Evolutionary conservation across 768 basidiomycete genomes (phyloP).

Genomic region (Podaxis sp.): DNA sequence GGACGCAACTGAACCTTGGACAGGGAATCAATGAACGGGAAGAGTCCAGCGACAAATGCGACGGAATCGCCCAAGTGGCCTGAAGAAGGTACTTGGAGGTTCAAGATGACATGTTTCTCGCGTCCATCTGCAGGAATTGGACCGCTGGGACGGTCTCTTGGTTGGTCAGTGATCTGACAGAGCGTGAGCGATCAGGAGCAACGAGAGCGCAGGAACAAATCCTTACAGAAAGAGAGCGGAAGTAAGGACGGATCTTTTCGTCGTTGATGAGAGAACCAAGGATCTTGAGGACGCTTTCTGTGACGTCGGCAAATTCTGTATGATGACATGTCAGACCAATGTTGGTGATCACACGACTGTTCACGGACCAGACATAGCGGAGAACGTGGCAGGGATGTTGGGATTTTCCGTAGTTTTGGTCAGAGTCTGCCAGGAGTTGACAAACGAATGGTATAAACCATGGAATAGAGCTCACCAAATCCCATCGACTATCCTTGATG

Average conservation of each 20-base stretch:
- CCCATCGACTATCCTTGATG: slow-evolving; percentile 78
- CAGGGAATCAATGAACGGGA: slow-evolving; percentile 74
- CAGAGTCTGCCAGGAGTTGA: slow-evolving; percentile 58
- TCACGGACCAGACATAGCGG: slow-evolving; percentile 71
- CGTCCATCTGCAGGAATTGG: slow-evolving; percentile 50
- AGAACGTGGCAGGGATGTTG: slow-evolving; percentile 57
- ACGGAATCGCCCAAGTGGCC: slow-evolving; percentile 48
- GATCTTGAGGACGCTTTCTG: slow-evolving; percentile 72
- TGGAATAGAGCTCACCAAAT: slow-evolving; percentile 63
- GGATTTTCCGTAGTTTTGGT: slow-evolving; percentile 72
- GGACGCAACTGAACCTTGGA: slow-evolving; percentile 63
- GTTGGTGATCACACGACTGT: slow-evolving; percentile 2
- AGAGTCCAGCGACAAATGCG: slow-evolving; percentile 64
- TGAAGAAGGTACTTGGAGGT: slow-evolving; percentile 53
- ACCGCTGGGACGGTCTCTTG: slow-evolving; percentile 61
- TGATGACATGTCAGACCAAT: slow-evolving; percentile 14
- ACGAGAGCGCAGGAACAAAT: slow-evolving; percentile 24
- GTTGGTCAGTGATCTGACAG: slow-evolving; percentile 79
- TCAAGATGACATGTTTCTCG: slow-evolving; percentile 76
- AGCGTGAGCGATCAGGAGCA: slow-evolving; percentile 7
- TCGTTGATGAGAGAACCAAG: slow-evolving; percentile 54
- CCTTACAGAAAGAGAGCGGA: slow-evolving; percentile 79
- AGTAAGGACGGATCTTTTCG: slow-evolving; percentile 67
- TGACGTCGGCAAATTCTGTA: slow-evolving; percentile 82
- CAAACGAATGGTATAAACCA: background rate